Evolutionary conservation across 2,329 filamentous ascomycete genomes (phyloP).

Genomic region (Laburnicola sp.): DNA sequence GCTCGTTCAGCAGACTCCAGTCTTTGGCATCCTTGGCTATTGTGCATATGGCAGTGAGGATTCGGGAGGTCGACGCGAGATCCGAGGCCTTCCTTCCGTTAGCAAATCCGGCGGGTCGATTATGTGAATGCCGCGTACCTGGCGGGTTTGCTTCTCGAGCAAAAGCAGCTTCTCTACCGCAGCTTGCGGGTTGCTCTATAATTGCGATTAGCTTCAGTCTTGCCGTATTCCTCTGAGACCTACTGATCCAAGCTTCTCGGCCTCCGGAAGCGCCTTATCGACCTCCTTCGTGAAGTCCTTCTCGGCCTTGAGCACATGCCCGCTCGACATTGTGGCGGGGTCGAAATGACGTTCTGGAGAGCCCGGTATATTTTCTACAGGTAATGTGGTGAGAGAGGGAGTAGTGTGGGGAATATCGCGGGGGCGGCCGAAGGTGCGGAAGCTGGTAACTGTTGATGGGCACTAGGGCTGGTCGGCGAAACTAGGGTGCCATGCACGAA

Average conservation of each 20-base stretch:
- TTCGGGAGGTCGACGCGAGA: slow-evolving; percentile 88
- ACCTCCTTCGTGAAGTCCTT: slow-evolving; percentile 99
- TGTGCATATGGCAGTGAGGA: slow-evolving; percentile 85
- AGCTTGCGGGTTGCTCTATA: slow-evolving; percentile 73
- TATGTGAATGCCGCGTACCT: slow-evolving; percentile 59
- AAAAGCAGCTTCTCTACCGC: slow-evolving; percentile 91
- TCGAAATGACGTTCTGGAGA: slow-evolving; percentile 5
- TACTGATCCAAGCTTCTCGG: slow-evolving; percentile 86
- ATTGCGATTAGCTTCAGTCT: slow-evolving; percentile 23
- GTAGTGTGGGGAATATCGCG: neutral
- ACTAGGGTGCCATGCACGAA: too few relatives aligned
- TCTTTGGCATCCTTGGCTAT: slow-evolving; percentile 91
- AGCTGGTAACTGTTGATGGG: neutral
- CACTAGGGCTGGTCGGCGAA: slow-evolving; percentile 1
- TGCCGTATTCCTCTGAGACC: slow-evolving; percentile 13
- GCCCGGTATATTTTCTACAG: slow-evolving; percentile 3
- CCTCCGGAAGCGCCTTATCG: slow-evolving; percentile 87
- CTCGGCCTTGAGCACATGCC: slow-evolving; percentile 81
- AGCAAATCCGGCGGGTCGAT: slow-evolving; percentile 18
- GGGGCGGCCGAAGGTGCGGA: neutral
- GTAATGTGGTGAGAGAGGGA: neutral
- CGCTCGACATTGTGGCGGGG: slow-evolving; percentile 71
- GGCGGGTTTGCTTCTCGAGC: slow-evolving; percentile 95
- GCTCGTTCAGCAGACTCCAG: slow-evolving; percentile 95
- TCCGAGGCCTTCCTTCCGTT: slow-evolving; percentile 74